phyloP scores from a whole-genome alignment of 164 flowering plant species.

The Umbilicus rupestris region DNA sequence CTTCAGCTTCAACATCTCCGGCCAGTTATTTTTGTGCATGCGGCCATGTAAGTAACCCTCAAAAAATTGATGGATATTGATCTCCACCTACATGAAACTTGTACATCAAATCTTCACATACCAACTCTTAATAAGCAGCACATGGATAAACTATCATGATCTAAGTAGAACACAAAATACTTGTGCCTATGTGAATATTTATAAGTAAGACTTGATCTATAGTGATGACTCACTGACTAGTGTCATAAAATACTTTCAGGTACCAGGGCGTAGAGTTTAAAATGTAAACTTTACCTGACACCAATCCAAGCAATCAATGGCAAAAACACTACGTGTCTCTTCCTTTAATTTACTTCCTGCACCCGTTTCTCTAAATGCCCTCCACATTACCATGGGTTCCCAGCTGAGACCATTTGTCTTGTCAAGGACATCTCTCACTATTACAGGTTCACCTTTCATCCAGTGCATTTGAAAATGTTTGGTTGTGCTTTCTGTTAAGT shows the following conservation, averaged over 20 bases:
- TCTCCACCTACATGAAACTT: conserved; percentile 46
- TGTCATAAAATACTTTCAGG: background rate
- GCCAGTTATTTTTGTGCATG: conserved; percentile 50
- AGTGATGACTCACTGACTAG: background rate
- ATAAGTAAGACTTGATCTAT: background rate
- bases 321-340: conserved; percentile 18
- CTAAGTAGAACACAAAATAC: background rate
- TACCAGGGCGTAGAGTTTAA: background rate
- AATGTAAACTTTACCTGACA: conserved; percentile 19
- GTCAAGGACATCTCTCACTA: conserved; percentile 25
- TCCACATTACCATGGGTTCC: conserved; percentile 42
- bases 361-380: conserved; percentile 22
- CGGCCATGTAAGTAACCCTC: conserved; percentile 69
- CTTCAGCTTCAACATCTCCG: conserved; percentile 76
- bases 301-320: conserved; percentile 30
- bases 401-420: conserved; percentile 25
- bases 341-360: conserved; percentile 10
- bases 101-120: background rate
- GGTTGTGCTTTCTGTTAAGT: conserved; percentile 11
- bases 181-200: background rate
- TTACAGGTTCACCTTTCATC: conserved; percentile 28
- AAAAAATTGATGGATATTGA: conserved; percentile 60
- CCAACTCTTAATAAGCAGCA: background rate
- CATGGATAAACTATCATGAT: background rate
- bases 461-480: conserved; percentile 30